Evolutionary conservation across 2,329 filamentous ascomycete species (phyloP).

Genomic region (Drechslera avenae): DNA sequence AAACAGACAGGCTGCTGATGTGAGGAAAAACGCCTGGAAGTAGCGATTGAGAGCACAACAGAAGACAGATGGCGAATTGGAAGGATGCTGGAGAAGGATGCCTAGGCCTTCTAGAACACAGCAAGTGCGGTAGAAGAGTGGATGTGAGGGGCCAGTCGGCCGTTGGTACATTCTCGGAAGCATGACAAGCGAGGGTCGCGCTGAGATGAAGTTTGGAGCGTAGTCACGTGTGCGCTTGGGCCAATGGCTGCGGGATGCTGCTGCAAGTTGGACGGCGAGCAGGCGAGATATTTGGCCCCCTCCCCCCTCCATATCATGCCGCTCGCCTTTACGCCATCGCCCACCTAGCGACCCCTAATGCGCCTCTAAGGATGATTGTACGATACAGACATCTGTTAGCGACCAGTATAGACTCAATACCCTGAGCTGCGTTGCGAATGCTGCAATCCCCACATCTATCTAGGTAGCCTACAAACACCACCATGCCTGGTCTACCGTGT

Average conservation of each 20-base stretch:
- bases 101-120: not conserved
- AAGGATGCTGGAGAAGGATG: slow-evolving; percentile 1
- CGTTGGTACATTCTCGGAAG: slow-evolving; percentile 2
- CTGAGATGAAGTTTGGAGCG: slow-evolving; percentile 16
- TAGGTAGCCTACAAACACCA: slow-evolving; percentile 25
- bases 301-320: slow-evolving; percentile 20
- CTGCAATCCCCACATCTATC: slow-evolving; percentile 21
- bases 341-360: slow-evolving; percentile 32
- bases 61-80: slow-evolving; percentile 15
- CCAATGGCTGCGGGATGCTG: slow-evolving; percentile 20
- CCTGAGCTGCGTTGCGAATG: slow-evolving; percentile 42
- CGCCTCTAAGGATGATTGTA: slow-evolving; percentile 48
- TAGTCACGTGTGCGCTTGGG: slow-evolving; percentile 29
- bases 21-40: slow-evolving; percentile 23
- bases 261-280: slow-evolving; percentile 15
- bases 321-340: slow-evolving; percentile 26
- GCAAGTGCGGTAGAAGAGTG: not conserved
- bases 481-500: slow-evolving; percentile 59
- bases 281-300: no score
- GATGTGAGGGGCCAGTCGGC: not conserved
- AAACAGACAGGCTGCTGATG: slow-evolving; percentile 27
- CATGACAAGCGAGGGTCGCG: slow-evolving; percentile 11
- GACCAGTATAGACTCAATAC: slow-evolving; percentile 45
- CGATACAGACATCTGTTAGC: slow-evolving; percentile 45
- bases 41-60: slow-evolving; percentile 22